Percentiles rank a stretch among this genome's conserved stretches.
Conservation (phyloP, 2,329 filamentous ascomycete species). For the Stagonosporopsis rhizophila region DNA sequence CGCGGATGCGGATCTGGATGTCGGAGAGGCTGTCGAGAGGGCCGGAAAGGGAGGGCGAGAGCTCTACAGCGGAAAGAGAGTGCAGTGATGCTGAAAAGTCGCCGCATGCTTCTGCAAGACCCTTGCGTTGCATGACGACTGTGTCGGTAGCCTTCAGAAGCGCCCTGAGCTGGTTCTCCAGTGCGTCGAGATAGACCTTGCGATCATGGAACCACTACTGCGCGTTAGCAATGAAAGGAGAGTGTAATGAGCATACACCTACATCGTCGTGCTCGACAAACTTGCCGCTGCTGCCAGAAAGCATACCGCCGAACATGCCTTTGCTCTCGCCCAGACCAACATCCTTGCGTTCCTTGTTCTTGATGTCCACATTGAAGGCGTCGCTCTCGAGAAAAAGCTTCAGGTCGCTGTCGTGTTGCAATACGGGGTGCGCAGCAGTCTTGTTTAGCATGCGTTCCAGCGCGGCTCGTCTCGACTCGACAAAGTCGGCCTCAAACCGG, state of each 20-base stretch:
- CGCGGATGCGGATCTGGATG: conserved; percentile 89
- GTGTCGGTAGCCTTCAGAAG: conserved; percentile 92
- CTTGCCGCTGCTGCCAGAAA: conserved; percentile 75
- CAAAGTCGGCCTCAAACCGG: conserved; percentile 94
- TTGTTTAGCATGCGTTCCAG: conserved; percentile 99
- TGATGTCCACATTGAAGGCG: conserved; percentile 93
- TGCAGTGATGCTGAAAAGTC: conserved; percentile 96
- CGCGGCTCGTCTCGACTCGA: conserved; percentile 88
- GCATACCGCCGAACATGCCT: conserved; percentile 87
- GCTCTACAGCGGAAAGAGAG: conserved; percentile 87
- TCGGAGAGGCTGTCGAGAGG: conserved; percentile 92
- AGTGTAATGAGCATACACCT: conserved; percentile 47
- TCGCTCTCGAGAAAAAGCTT: conserved; percentile 98
- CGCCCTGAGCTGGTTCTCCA: conserved; percentile 89
- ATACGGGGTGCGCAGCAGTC: conserved; percentile 82
- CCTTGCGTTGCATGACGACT: conserved; percentile 90
- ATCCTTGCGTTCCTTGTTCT: conserved; percentile 94
- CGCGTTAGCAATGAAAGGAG: conserved; percentile 18
- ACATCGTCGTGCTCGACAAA: conserved; percentile 98
- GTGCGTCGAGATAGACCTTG: conserved; percentile 89
- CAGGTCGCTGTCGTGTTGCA: conserved; percentile 91
- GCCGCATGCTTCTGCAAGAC: conserved; percentile 88
- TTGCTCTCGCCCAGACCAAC: conserved; percentile 88
- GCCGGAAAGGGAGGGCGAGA: conserved; percentile 85
- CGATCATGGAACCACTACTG: conserved; percentile 95